Evolutionary conservation across 2,329 filamentous ascomycete genomes (phyloP), one percentile per base, ranked within the genome.

Genomic region (Malbranchea zuffiana): DNA sequence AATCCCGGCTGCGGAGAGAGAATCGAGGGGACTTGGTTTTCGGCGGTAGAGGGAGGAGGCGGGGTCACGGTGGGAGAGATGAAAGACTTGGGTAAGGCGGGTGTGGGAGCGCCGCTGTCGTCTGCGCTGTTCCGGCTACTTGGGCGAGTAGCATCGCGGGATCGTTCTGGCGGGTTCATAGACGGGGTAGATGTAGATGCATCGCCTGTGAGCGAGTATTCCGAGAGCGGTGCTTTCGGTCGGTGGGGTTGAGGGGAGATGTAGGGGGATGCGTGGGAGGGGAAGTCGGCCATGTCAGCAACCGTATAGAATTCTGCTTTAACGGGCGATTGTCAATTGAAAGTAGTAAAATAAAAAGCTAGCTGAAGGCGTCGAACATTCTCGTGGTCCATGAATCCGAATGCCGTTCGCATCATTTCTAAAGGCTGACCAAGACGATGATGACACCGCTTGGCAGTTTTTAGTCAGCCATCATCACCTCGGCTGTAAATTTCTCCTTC

Each of bases 61-160:
- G 64, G 68, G 42, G 60, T 71, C 55, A 59, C 65, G 39, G 63
- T 62, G 12, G 72, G 71, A 30, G 72, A 71, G 44, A 71, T 59
- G 35, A 74, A 57, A 18, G 71, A 69, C 12, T 60, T 60, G n/a
- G 68, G 67, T 18, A 70, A 59, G 3, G 62, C 61, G 25, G 68
- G 64, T 12, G 67, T 52, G 33, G 32, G 47, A 38, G 35, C 44
- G 44, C 45, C 54, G 40, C 49, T 49, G 19, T 44, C 27, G 24
- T 43, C 43, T 25, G 42, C 47, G 19, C 33, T 33, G 18, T 34
- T 41, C 23, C 26, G n/a, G 35, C 15, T 20, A 12, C 16, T 29
- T 13, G 11, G 40, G 15, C 16, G 15, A 15, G n/a, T 38, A 21
- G 15, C 23, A n/a, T 26, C 21, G n/a, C 24, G 12, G 29, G 6